Conservation (phyloP, 2,329 filamentous ascomycete species). For the Chaetomium sp. region DNA sequence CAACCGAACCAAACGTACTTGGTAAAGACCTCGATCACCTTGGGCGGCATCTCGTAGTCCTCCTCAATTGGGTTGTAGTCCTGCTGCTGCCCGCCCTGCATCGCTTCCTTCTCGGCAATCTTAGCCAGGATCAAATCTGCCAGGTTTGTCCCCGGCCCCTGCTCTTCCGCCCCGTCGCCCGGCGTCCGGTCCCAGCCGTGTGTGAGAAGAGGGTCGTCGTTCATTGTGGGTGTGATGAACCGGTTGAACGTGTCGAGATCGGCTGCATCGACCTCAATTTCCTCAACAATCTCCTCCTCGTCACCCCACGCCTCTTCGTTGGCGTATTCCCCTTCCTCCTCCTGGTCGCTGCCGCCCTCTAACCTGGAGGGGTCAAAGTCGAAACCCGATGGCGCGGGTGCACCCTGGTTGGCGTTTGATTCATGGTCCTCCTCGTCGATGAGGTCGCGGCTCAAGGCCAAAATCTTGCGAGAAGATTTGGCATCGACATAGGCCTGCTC, state of each 20-base stretch:
- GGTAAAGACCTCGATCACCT: conserved; percentile 91
- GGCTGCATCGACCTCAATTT: conserved; percentile 81
- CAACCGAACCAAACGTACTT: conserved; percentile 58
- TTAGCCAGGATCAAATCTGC: conserved; percentile 92
- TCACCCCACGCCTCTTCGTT: conserved; percentile 75
- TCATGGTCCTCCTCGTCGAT: conserved; percentile 70
- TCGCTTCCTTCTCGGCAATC: conserved; percentile 86
- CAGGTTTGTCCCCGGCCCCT: conserved; percentile 70
- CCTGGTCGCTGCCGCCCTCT: conserved; percentile 48
- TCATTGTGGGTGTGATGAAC: conserved; percentile 74
- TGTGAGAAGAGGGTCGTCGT: conserved; percentile 72
- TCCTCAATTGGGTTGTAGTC: conserved; percentile 61
- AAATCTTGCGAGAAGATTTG: conserved; percentile 83
- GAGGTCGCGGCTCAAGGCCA: conserved; percentile 86
- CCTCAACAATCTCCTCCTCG: conserved; percentile 71
- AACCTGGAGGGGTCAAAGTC: conserved; percentile 76
- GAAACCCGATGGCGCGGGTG: conserved; percentile 65
- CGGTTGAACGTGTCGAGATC: conserved; percentile 90
- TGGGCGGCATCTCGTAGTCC: conserved; percentile 81
- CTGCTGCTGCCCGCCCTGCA: conserved; percentile 27
- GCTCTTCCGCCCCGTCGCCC: conserved; percentile 46
- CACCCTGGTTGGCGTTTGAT: conserved; percentile 39
- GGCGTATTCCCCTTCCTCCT: conserved; percentile 51
- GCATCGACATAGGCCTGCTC: conserved; percentile 79
- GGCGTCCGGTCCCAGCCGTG: conserved; percentile 57